A percentile compares a stretch with the other conserved stretches of the same genome.
These are phyloP conservation scores for Medicago ruthenica DNA, from an alignment of 306 rosid genomes.

Conservation along the genomic window DNA sequence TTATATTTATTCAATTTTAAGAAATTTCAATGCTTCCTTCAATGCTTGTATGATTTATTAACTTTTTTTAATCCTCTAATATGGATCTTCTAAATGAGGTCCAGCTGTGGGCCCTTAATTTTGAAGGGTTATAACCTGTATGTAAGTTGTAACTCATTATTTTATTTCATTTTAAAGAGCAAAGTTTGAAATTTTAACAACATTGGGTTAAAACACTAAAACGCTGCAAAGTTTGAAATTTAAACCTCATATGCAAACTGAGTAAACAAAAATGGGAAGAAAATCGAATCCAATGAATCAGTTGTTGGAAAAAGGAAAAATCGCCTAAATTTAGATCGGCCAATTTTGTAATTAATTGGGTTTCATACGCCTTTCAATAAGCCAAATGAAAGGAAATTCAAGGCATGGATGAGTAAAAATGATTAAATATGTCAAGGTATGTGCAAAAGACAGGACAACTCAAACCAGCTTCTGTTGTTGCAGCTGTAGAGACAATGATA, in stretches of 20 bases:
- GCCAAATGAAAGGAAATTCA: not conserved
- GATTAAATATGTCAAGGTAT: no score
- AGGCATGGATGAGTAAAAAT: no score
- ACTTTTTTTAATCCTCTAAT: no score
- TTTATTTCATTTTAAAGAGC: no score
- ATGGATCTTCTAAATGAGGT: not conserved
- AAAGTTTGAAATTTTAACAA: not conserved
- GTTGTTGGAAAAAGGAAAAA: not conserved
- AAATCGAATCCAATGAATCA: not conserved
- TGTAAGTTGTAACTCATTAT: no score
- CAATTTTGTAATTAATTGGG: no score
- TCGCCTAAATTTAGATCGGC: not conserved
- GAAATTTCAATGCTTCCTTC: not conserved
- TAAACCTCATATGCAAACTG: not conserved
- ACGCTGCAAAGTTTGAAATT: no score
- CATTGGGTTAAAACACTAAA: not conserved
- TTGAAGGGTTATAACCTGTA: no score
- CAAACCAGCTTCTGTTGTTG: not conserved
- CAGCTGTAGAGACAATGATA: no score
- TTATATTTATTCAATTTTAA: no score
- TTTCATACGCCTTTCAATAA: not conserved
- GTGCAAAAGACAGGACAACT: not conserved
- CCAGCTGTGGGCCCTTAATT: no score
- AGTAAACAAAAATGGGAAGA: not conserved
- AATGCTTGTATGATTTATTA: no score